These are phyloP conservation scores for Trichoderma hamatum DNA, from an alignment of 2,329 filamentous ascomycete genomes.

Conservation along the genomic window DNA sequence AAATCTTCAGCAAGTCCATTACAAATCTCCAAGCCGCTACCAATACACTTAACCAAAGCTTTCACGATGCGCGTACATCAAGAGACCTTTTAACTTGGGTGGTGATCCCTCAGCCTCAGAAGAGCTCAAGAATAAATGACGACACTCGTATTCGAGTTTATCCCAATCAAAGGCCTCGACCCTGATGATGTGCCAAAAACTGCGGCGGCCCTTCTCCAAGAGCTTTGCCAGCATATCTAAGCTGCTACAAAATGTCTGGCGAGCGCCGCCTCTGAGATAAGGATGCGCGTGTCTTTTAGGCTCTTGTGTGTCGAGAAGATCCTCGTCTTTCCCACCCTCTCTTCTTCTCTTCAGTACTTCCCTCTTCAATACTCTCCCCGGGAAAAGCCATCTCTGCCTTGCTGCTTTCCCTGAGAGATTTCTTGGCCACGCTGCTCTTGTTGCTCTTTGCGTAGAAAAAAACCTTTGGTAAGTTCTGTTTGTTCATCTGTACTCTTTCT, in stretches of 20 bases:
- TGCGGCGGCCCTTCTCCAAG: slow-evolving; percentile 24
- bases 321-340: no score
- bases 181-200: background rate
- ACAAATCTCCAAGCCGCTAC: slow-evolving; percentile 36
- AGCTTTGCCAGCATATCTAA: slow-evolving; percentile 32
- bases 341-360: no score
- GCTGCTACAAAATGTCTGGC: slow-evolving; percentile 34
- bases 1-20: slow-evolving; percentile 34
- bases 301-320: slow-evolving; percentile 34
- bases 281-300: slow-evolving; percentile 42
- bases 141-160: slow-evolving; percentile 32
- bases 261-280: slow-evolving; percentile 34
- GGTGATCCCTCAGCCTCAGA: slow-evolving; percentile 40
- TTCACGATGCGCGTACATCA: slow-evolving; percentile 40
- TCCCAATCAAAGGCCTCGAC: slow-evolving; percentile 34
- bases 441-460: no score
- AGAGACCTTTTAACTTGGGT: slow-evolving; percentile 32
- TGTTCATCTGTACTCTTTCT: no score
- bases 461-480: no score
- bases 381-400: no score
- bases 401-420: no score
- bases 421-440: no score
- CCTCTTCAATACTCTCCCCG: no score
- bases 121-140: slow-evolving; percentile 27
- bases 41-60: slow-evolving; percentile 36